Evolutionary conservation across 1,284 basidiomycete species (phyloP).

Genomic region (Sparassis latifolia): DNA sequence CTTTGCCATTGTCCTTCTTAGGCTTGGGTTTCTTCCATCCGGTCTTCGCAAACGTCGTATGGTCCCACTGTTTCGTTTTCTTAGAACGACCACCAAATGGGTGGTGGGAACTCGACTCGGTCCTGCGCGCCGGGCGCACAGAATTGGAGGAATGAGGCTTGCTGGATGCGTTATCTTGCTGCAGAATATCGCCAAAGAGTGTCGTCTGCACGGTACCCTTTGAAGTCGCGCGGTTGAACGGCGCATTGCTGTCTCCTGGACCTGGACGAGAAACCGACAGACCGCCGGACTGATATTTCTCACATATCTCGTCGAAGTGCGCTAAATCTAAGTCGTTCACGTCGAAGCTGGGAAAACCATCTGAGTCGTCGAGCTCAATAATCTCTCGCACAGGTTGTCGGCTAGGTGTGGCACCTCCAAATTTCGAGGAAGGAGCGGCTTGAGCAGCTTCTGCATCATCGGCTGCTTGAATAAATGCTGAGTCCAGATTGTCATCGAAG

Average conservation of each 20-base stretch:
- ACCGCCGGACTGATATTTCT: slow-evolving; percentile 30
- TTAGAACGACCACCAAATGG: slow-evolving; percentile 47
- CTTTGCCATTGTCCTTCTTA: slow-evolving; percentile 28
- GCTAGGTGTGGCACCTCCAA: slow-evolving; percentile 1
- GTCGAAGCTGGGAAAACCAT: slow-evolving; percentile 51
- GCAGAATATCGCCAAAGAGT: slow-evolving; percentile 51
- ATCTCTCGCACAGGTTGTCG: slow-evolving; percentile 16
- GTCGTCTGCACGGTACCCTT: slow-evolving; percentile 52
- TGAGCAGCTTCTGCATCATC: slow-evolving; percentile 63
- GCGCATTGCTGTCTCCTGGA: slow-evolving; percentile 33
- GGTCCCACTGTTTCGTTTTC: slow-evolving; percentile 81
- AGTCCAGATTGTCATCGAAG: slow-evolving; percentile 57
- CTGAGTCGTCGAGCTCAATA: slow-evolving; percentile 35
- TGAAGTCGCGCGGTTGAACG: slow-evolving; percentile 15
- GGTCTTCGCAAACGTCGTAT: slow-evolving; percentile 75
- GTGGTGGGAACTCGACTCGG: slow-evolving; percentile 36
- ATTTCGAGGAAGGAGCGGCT: neutral
- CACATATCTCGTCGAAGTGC: slow-evolving; percentile 43
- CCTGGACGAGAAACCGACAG: slow-evolving; percentile 17
- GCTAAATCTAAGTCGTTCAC: slow-evolving; percentile 46
- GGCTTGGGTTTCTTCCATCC: slow-evolving; percentile 51
- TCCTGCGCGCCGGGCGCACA: slow-evolving; percentile 31
- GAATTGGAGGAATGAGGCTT: slow-evolving; percentile 17
- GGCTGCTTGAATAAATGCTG: slow-evolving; percentile 44
- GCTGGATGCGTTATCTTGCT: slow-evolving; percentile 25